A percentile compares a stretch with the other conserved stretches of the same genome.
These are phyloP conservation scores for Tricholoma hemisulphureum DNA, from an alignment of 768 basidiomycete genomes.

Conservation along the genomic window DNA sequence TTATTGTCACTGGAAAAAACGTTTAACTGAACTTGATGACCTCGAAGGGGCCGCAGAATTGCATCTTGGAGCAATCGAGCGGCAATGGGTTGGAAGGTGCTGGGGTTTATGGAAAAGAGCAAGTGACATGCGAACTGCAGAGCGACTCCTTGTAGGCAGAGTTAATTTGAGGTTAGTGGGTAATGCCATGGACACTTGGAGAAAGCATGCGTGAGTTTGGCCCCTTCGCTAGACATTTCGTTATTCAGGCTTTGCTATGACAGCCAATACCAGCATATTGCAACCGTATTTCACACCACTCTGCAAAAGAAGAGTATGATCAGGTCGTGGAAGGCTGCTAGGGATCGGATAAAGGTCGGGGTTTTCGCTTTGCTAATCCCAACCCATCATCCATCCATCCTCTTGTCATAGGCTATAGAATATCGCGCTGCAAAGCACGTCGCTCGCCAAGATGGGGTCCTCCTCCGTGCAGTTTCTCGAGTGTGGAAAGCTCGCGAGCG, in stretches of 20 bases:
- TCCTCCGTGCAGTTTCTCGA: constrained; percentile 56
- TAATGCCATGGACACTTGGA: constrained; percentile 53
- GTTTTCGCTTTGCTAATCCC: background rate
- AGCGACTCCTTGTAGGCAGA: constrained; percentile 43
- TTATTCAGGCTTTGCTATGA: background rate
- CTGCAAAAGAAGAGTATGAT: constrained; percentile 46
- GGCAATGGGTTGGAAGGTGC: constrained; percentile 34
- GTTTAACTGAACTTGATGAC: constrained; percentile 37
- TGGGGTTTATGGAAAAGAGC: constrained; percentile 62
- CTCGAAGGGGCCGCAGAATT: constrained; percentile 52
- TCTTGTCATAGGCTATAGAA: constrained; percentile 46
- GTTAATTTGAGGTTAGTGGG: constrained; percentile 49
- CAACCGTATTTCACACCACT: constrained; percentile 42
- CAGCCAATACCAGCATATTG: constrained; percentile 46
- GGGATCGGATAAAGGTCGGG: constrained; percentile 50
- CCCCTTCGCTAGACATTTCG: background rate
- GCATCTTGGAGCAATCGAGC: constrained; percentile 38
- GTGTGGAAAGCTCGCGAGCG: constrained; percentile 72
- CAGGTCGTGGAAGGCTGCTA: constrained; percentile 54
- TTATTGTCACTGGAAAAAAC: constrained; percentile 54
- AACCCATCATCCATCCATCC: background rate
- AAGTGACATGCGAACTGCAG: constrained; percentile 42
- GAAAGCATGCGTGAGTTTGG: constrained; percentile 20
- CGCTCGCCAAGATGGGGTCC: constrained; percentile 53
- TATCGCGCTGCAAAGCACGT: constrained; percentile 55